Base-by-base conservation (phyloP, 257 asterid genomes). In the Solanum neorickii region DNA sequence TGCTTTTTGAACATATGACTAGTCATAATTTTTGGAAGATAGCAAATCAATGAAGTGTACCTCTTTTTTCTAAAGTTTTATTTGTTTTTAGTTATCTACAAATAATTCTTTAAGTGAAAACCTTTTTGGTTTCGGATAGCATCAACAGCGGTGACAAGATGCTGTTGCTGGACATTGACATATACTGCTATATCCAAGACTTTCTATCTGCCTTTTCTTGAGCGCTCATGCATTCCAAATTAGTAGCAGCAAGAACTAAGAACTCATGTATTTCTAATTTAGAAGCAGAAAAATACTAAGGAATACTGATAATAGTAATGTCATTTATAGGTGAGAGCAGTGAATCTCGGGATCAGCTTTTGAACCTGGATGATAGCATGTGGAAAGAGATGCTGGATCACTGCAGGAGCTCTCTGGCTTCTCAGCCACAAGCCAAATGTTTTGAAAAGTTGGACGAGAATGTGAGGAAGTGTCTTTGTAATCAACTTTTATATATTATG, bases 361-460 rank as follows among this genome's bases (percentile, higher is more conserved):
- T 89, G 66, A 90, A 69, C 59, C 87, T 33, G 31, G 97, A 90
- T 82, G 92, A 84, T 56, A 89, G 88, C 88, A 91, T 91, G 86
- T 95, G 99, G 98, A 88, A 90, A 46, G 94, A 92, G 86, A 86
- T 92, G 94, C 92, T 91, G 44, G 91, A 86, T 87, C 89, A 87
- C 93, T 93, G 91, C 88, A 83, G 83, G 86, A 88, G 75, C 85
- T 88, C 90, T 23, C 89, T 91, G 44, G 89, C 88, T 87, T 86
- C 47, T 56, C 92, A 90, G 70, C 87, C 87, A 12, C 94, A 89
- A 90, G 86, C 86, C 72, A 89, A 89, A 69, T 90, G 87, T 65
- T 80, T 86, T 49, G 62, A 86, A 42, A 78, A 87, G 60, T 66
- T 82, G 62, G 88, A 90, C 35, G 88, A 73, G 87, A 91, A 88